Evolutionary conservation across 1,284 basidiomycete species (phyloP).

Genomic region (Psilocybe mexicana): DNA sequence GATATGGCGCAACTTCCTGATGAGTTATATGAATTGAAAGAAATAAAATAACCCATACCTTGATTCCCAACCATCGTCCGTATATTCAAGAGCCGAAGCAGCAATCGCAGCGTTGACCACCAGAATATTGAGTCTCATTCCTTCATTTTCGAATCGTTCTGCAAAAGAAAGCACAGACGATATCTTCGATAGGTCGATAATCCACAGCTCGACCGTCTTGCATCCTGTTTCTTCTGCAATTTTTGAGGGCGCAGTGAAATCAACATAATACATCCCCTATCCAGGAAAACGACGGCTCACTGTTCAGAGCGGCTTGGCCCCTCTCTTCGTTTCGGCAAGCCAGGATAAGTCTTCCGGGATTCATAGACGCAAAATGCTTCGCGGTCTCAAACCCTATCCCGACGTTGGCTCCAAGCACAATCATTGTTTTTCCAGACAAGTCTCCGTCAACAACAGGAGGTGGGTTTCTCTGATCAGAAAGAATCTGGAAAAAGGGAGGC

Average conservation of each 20-base stretch:
- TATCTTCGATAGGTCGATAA: slow-evolving; percentile 40
- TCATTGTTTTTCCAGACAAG: slow-evolving; percentile 32
- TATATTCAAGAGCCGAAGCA: slow-evolving; percentile 14
- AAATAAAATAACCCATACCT: slow-evolving; percentile 26
- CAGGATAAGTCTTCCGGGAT: slow-evolving; percentile 38
- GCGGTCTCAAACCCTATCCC: slow-evolving; percentile 45
- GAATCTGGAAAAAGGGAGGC: background rate
- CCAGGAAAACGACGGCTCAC: slow-evolving; percentile 24
- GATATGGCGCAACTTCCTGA: slow-evolving; percentile 22
- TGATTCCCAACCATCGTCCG: slow-evolving; percentile 40
- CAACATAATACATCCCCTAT: background rate
- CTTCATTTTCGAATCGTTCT: slow-evolving; percentile 36
- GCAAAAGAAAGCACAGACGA: slow-evolving; percentile 39
- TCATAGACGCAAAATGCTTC: slow-evolving; percentile 46
- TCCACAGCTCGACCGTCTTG: slow-evolving; percentile 34
- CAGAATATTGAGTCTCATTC: slow-evolving; percentile 40
- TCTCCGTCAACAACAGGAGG: slow-evolving; percentile 30
- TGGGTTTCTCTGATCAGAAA: background rate
- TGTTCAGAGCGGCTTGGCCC: slow-evolving; percentile 34
- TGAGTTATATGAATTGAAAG: background rate
- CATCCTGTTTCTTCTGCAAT: slow-evolving; percentile 34
- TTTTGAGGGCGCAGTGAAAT: slow-evolving; percentile 19
- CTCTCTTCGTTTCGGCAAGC: slow-evolving; percentile 40
- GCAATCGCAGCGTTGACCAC: slow-evolving; percentile 39
- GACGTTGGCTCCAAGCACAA: slow-evolving; percentile 39